A percentile compares a stretch with the other conserved stretches of the same genome.
Conservation (phyloP, 2,329 filamentous ascomycete genomes). For the Aspergillus fructus region DNA sequence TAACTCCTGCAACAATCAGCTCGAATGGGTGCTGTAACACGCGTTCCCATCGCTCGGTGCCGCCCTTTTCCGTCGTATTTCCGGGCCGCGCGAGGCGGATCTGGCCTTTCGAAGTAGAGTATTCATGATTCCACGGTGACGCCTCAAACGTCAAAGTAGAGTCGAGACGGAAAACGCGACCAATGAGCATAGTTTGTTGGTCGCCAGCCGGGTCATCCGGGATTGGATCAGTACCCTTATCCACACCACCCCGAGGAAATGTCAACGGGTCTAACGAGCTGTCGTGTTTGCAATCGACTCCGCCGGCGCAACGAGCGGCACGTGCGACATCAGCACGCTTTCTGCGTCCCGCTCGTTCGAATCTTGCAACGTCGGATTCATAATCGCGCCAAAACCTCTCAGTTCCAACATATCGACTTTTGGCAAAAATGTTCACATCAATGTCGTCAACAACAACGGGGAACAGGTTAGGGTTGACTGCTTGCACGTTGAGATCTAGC, state of each 20-base stretch:
- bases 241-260: conserved; percentile 40
- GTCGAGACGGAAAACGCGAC: conserved; percentile 81
- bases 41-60: conserved; percentile 82
- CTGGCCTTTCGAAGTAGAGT: conserved; percentile 74
- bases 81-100: conserved; percentile 80
- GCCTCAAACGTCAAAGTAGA: conserved; percentile 86
- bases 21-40: conserved; percentile 92
- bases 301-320: conserved; percentile 26
- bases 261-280: conserved; percentile 13
- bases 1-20: conserved; percentile 83
- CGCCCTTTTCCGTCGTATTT: conserved; percentile 80
- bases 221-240: conserved; percentile 62
- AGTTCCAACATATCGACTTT: conserved; percentile 80
- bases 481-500: conserved; percentile 83
- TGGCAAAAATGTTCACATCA: conserved; percentile 91
- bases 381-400: conserved; percentile 45
- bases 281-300: conserved; percentile 19
- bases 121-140: conserved; percentile 75
- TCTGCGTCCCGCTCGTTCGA: conserved; percentile 34
- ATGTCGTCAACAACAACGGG: conserved; percentile 81
- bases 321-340: conserved; percentile 33
- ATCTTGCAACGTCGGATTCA: conserved; percentile 24
- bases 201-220: conserved; percentile 56
- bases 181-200: conserved; percentile 85
- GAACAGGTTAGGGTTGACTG: conserved; percentile 90